phyloP scores from a whole-genome alignment of 768 basidiomycete species.

The Mycena leptocephala region DNA sequence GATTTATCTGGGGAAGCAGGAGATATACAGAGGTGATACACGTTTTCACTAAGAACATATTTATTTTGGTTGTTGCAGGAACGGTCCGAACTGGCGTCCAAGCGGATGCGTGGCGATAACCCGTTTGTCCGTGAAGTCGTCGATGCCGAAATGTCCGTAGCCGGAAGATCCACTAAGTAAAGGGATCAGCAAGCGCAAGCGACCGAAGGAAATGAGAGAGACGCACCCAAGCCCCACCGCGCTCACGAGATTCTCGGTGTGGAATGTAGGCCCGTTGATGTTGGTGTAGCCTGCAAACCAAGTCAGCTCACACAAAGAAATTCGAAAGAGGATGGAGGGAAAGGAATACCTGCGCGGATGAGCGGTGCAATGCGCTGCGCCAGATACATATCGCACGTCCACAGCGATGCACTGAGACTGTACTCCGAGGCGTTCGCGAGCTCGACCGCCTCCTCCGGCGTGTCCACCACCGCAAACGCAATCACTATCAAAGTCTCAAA shows the following conservation, averaged over 20 bases:
- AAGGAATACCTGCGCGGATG: slow-evolving; percentile 62
- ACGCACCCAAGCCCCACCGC: slow-evolving; percentile 22
- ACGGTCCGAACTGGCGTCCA: slow-evolving; percentile 40
- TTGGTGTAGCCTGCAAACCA: slow-evolving; percentile 62
- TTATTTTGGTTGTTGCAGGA: slow-evolving; percentile 46
- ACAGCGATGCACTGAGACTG: slow-evolving; percentile 67
- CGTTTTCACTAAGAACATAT: too few species aligned
- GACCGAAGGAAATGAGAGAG: not conserved
- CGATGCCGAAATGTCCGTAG: slow-evolving; percentile 70
- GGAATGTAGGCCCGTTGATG: slow-evolving; percentile 63
- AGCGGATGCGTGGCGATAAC: slow-evolving; percentile 60
- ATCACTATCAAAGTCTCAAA: slow-evolving; percentile 50
- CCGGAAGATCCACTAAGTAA: slow-evolving; percentile 56
- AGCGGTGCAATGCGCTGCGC: slow-evolving; percentile 64
- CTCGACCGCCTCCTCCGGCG: slow-evolving; percentile 68
- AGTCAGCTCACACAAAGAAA: not conserved
- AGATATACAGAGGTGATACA: too few species aligned
- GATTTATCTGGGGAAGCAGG: too few species aligned
- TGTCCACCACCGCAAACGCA: slow-evolving; percentile 61
- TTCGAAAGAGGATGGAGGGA: not conserved
- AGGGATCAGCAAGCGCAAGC: slow-evolving; percentile 59
- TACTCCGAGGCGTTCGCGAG: slow-evolving; percentile 71
- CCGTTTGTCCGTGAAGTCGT: slow-evolving; percentile 63
- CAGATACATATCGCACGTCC: slow-evolving; percentile 63
- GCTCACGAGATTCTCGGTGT: slow-evolving; percentile 8